Conservation (phyloP, 225 moss, liverwort and hornwort species). For the Thuidium tamariscinum region DNA sequence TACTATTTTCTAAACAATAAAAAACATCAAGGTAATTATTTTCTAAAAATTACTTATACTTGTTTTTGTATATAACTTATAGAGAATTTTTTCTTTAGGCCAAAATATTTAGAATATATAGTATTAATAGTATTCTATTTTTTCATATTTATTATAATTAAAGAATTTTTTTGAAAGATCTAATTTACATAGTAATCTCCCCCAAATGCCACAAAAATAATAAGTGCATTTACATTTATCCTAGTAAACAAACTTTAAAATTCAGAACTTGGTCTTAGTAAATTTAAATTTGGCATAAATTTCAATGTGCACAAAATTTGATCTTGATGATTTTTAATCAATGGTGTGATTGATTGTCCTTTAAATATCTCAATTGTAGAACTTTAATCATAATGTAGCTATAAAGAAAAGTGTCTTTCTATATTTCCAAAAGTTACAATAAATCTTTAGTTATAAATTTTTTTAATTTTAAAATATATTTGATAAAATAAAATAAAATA, state of each 20-base stretch:
- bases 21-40: too few species aligned
- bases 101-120: too few species aligned
- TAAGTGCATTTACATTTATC: neutral
- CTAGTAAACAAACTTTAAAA: neutral
- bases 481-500: neutral
- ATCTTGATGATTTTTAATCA: neutral
- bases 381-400: too few species aligned
- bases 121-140: too few species aligned
- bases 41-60: too few species aligned
- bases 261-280: too few species aligned
- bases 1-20: too few species aligned
- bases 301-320: neutral
- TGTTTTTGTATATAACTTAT: too few species aligned
- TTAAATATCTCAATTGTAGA: too few species aligned
- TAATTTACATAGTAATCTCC: rapidly evolving
- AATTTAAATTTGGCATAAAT: neutral
- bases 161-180: neutral
- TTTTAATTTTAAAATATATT: neutral
- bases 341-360: neutral
- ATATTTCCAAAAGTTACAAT: too few species aligned
- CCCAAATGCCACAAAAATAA: neutral
- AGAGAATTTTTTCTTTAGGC: too few species aligned
- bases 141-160: neutral
- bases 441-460: neutral
- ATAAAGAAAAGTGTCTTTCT: too few species aligned